These are phyloP conservation scores for Didymella pomorum DNA, from an alignment of 2,329 filamentous ascomycete genomes.

Conservation along the genomic window DNA sequence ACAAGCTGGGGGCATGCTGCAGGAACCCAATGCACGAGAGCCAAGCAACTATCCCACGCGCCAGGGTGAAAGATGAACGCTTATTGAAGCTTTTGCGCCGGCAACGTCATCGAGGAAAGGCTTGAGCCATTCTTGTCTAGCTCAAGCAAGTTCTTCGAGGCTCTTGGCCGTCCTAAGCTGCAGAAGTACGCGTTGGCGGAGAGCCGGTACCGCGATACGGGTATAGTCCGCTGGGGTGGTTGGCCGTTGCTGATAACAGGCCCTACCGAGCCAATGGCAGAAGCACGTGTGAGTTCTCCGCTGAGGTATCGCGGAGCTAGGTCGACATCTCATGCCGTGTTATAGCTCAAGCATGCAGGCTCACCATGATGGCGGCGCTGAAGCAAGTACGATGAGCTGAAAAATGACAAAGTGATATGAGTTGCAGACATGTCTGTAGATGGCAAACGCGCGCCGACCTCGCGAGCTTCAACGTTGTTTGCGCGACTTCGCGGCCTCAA, in stretches of 20 bases:
- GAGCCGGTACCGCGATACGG: constrained; percentile 5
- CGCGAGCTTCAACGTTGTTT: neutral
- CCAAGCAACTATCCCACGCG: constrained; percentile 20
- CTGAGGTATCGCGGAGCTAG: constrained; percentile 1
- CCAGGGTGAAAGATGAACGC: constrained; percentile 12
- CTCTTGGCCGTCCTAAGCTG: constrained; percentile 15
- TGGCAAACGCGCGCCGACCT: neutral
- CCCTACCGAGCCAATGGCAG: constrained; percentile 16
- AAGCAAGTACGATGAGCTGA: neutral
- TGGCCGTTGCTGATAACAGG: constrained; percentile 14
- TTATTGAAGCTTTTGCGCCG: constrained; percentile 5
- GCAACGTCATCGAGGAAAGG: constrained; percentile 11
- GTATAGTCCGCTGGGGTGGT: constrained; percentile 7
- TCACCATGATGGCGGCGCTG: neutral
- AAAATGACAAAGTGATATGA: neutral
- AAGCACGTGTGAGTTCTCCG: constrained; percentile 14
- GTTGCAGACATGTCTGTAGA: neutral
- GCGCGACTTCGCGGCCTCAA: neutral
- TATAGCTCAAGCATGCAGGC: neutral
- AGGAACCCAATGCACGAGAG: constrained; percentile 10
- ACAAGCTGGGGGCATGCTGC: neutral
- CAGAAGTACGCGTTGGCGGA: constrained; percentile 7
- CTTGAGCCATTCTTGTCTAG: constrained; percentile 17
- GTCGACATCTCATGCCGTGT: neutral
- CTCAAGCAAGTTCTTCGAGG: constrained; percentile 8